These are phyloP conservation scores for Flammula alnicola DNA, from an alignment of 1,284 basidiomycete species.

Conservation along the genomic window DNA sequence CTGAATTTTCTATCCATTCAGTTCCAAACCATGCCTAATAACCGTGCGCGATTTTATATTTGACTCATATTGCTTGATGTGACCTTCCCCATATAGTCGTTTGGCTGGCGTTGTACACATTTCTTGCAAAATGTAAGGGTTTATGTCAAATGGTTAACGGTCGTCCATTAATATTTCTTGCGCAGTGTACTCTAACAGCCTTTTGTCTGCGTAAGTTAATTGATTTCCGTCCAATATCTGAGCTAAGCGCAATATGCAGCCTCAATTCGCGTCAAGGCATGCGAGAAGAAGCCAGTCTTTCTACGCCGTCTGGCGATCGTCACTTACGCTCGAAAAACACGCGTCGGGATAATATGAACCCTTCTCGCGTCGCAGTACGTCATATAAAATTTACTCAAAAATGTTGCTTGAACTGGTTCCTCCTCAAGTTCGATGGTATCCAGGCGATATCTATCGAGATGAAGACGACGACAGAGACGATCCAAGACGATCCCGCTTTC, in stretches of 20 bases:
- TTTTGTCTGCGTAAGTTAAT: slow-evolving; percentile 7
- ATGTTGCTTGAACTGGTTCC: background rate
- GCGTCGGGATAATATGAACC: background rate
- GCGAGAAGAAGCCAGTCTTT: background rate
- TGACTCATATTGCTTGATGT: background rate
- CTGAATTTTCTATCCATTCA: background rate
- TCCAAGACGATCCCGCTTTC: slow-evolving; percentile 9
- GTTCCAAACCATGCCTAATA: slow-evolving; percentile 20
- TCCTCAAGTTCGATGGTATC: background rate
- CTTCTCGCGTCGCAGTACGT: slow-evolving; percentile 1
- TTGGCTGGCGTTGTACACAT: slow-evolving; percentile 30
- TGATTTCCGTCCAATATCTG: background rate
- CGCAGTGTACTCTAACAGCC: slow-evolving; percentile 11
- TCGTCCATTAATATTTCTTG: background rate
- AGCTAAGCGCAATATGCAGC: background rate
- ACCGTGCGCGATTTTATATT: slow-evolving; percentile 11
- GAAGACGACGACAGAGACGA: slow-evolving; percentile 17
- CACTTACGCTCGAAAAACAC: background rate
- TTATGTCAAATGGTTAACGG: background rate
- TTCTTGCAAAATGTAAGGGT: slow-evolving; percentile 23
- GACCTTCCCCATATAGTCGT: slow-evolving; percentile 18
- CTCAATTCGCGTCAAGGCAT: slow-evolving; percentile 9
- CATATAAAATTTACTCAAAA: background rate
- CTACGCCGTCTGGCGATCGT: background rate
- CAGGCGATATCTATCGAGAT: slow-evolving; percentile 17